Conservation (phyloP, 148 eudicot species). For the Rhododendron mucronatum region DNA sequence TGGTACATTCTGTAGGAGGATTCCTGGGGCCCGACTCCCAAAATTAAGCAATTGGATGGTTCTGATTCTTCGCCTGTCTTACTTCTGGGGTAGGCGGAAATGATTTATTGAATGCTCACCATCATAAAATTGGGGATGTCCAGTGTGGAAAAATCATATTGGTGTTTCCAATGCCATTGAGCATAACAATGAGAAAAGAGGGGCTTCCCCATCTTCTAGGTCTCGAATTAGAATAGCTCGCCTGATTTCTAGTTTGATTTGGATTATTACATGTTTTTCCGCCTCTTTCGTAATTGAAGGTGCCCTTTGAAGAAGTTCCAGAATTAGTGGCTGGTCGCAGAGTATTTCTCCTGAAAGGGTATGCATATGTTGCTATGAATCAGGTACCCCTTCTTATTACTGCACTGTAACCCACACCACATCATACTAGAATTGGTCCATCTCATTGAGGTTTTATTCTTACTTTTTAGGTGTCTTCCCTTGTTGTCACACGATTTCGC, state of each 20-base stretch:
- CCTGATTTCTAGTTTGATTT: conserved; percentile 9
- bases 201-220: not conserved
- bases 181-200: conserved; percentile 3
- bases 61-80: not conserved
- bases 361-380: conserved; percentile 86
- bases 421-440: not conserved
- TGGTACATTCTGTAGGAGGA: not conserved
- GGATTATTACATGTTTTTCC: conserved; percentile 1
- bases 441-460: conserved; percentile 10
- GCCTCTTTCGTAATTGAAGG: conserved; percentile 44
- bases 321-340: conserved; percentile 81
- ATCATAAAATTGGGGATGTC: not conserved
- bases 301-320: conserved; percentile 91
- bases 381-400: conserved; percentile 44
- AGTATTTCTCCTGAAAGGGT: conserved; percentile 69
- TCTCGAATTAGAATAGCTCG: not conserved
- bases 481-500: conserved; percentile 73
- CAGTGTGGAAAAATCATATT: not conserved
- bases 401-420: not conserved
- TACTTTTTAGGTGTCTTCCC: conserved; percentile 60
- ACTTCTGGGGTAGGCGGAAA: not conserved
- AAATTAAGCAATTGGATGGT: not conserved
- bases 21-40: not conserved
- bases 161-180: not conserved
- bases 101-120: not conserved